Base-by-base conservation (phyloP, 2,329 filamentous ascomycete genomes). In the Zalaria sp. region DNA sequence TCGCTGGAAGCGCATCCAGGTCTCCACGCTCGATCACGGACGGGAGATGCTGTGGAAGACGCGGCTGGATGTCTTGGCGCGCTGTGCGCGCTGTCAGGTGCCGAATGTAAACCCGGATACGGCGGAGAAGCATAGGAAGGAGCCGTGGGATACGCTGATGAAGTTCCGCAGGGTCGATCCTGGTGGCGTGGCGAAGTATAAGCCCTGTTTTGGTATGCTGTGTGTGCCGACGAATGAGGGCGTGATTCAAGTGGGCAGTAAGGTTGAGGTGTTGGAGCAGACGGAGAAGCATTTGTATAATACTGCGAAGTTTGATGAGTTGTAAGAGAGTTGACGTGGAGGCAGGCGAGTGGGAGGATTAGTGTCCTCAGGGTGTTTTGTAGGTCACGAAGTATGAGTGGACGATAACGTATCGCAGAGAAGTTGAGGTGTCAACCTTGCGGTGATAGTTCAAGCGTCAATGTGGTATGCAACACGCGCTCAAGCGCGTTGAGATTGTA, bases 121-220 rank as follows among this genome's bases (percentile, higher is more conserved):
- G 4, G 76, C 70, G 5, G 65, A 68, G 44, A 74, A 75, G 56
- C 64, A 79, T 51, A 62, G 66, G 39, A 66, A 65, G 38, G 67
- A 80, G 62, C 76, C 76, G 5, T 80, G 75, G 76, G 67, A 77
- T 50, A 69, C 68, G 46, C 55, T 80, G 41, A 72, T 77, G 65
- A 71, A 70, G 51, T 79, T 76, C 56, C 60, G 76, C 5, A 57
- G 75, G 27, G 64, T 79, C 4, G 76, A 80, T 52, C 61, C 69
- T 49, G 76, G 75, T 0, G 74, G 75, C 0, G 66, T 74, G 26
- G 58, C 58, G n/a, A 78, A 67, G 57, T 79, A 64, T 47, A 80
- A 80, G 60, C 77, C 77, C 34, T 79, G 75, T 49, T 80, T 79
- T 62, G 77, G 77, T 1, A 80, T 81, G 77, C 54, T 80, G 51